These are phyloP conservation scores for Rostrohypoxylon terebratum DNA, from an alignment of 495 filamentous ascomycete species.

Conservation along the genomic window DNA sequence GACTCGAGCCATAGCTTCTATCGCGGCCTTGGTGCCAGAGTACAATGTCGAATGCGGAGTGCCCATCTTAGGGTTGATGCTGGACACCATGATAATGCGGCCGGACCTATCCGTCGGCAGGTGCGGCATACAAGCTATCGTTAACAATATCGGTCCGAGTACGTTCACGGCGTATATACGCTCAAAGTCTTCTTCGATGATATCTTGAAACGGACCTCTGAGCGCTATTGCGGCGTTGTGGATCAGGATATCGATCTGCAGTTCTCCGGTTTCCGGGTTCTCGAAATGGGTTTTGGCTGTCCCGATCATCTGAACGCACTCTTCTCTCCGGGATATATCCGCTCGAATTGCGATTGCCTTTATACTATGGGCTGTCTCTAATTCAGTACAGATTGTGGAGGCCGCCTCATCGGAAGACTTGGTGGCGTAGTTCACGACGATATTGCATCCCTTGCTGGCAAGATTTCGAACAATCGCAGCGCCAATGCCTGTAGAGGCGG, in stretches of 20 bases:
- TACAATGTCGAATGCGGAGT: constrained; percentile 79
- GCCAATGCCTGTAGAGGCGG: constrained; percentile 74
- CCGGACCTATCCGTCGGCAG: constrained; percentile 80
- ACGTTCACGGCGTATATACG: constrained; percentile 85
- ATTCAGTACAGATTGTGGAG: constrained; percentile 51
- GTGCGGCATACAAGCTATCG: constrained; percentile 74
- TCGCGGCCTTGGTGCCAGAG: constrained; percentile 87
- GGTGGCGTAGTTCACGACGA: constrained; percentile 79
- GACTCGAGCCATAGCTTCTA: constrained; percentile 92
- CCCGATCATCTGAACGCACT: constrained; percentile 53
- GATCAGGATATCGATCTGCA: constrained; percentile 84
- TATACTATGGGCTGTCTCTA: constrained; percentile 57
- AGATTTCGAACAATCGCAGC: constrained; percentile 84
- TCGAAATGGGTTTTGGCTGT: constrained; percentile 43
- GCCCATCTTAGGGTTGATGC: constrained; percentile 74
- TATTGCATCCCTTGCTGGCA: constrained; percentile 75
- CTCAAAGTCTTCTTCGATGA: constrained; percentile 71
- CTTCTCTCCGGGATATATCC: constrained; percentile 57
- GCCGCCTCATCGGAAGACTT: constrained; percentile 47
- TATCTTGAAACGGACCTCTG: constrained; percentile 69
- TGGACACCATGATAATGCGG: constrained; percentile 82
- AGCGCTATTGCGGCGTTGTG: constrained; percentile 84
- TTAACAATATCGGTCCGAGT: constrained; percentile 82
- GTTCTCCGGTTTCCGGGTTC: constrained; percentile 43
- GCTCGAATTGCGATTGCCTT: constrained; percentile 55